Evolutionary conservation across 148 eudicot genomes (phyloP).

Genomic region (Suaeda aralocaspica): DNA sequence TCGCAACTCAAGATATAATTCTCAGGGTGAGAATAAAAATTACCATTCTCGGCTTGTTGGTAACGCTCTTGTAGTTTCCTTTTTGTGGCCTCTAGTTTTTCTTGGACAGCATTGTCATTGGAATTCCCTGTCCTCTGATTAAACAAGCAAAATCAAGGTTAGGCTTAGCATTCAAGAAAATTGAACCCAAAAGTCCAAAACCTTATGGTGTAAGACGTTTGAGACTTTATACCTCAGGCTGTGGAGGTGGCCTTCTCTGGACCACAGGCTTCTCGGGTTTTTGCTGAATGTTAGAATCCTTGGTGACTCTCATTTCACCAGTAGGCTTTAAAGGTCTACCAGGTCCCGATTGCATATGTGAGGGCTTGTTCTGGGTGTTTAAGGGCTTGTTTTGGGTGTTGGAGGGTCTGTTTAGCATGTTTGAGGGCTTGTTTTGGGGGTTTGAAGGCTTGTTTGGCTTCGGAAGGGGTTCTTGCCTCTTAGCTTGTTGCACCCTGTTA

Average conservation of each 20-base stretch:
- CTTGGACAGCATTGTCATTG: constrained; percentile 38
- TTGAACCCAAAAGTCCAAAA: neutral
- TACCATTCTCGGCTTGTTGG: constrained; percentile 83
- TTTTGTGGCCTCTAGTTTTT: constrained; percentile 69
- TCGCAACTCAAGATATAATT: neutral
- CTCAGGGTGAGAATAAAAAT: constrained; percentile 1
- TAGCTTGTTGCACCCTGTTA: constrained; percentile 37
- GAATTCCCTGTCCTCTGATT: constrained; percentile 36
- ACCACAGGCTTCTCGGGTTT: constrained; percentile 33
- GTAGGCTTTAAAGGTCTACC: constrained; percentile 56
- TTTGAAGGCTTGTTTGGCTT: constrained; percentile 17
- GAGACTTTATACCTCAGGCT: constrained; percentile 38
- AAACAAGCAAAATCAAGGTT: constrained; percentile 14
- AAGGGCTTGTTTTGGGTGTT: constrained; percentile 30
- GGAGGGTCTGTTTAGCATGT: constrained; percentile 36
- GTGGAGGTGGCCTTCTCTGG: constrained; percentile 57
- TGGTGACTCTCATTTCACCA: constrained; percentile 28
- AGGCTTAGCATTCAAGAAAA: neutral
- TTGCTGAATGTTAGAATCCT: constrained; percentile 40
- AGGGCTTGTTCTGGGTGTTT: constrained; percentile 45
- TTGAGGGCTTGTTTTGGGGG: constrained; percentile 39
- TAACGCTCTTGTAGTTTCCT: constrained; percentile 94
- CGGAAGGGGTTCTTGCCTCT: constrained; percentile 36
- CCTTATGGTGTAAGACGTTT: neutral
- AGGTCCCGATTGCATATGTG: constrained; percentile 38